Base-by-base conservation (phyloP, 768 basidiomycete species). In the Gloeopeniophorella convolvens region DNA sequence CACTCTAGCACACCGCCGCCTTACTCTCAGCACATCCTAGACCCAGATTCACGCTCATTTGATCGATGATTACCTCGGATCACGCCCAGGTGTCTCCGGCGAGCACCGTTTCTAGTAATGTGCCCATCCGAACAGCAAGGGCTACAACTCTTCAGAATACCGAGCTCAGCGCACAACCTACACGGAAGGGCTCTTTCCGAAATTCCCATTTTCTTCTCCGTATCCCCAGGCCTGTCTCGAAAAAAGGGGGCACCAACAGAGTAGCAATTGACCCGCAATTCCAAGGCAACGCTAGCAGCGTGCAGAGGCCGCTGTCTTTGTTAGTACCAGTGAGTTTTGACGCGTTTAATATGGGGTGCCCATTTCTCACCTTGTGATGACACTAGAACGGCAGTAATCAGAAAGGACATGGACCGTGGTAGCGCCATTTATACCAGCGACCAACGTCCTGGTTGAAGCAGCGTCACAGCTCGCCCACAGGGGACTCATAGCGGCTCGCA, bases 211-310 rank as follows among this genome's bases (percentile, higher is more conserved):
- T 30, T 15, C 23, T 3, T 37, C 35, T 41, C 34, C 51, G 40
- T 15, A 52, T 48, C 39, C 45, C 28, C 10, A 42, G 51, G 27
- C 45, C 32, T 16, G 45, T 36, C 23, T 12, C 20, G 1, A 42
- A 26, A 30, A 23, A 41, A n/a, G 40, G 21, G 42, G 42, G 32
- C 39, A 36, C 15, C 16, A 8, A 7, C 28, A 13, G 27, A 6
- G 16, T 11, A 20, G 20, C 45, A 20, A 34, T 21, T 13, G 41
- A 48, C 20, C 48, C 51, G 13, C 41, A 43, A 20, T 43, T 48
- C 30, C 51, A 48, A 40, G 41, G 36, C 51, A 53, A 53, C 28
- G 51, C 51, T 12, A 43, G 41, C 46, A 40, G 39, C 21, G 18
- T 43, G 9, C 51, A 48, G 30, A 48, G 27, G 9, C 41, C 51